Base-by-base conservation (phyloP, 208 protist species). In the Trypanosoma cruzi region DNA sequence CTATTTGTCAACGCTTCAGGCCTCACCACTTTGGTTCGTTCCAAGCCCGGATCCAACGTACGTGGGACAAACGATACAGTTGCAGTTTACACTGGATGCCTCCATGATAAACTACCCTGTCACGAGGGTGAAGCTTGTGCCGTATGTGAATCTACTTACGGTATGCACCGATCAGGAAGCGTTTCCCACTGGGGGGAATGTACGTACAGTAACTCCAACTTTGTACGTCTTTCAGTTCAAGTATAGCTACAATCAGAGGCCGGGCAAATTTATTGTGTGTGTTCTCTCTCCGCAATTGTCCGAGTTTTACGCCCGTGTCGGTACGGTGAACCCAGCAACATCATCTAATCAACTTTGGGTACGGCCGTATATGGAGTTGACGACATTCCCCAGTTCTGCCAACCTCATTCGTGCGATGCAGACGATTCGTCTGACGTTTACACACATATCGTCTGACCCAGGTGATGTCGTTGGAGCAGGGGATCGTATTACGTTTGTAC, bases 61-160 rank as follows among this genome's bases (percentile, higher is more conserved):
- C 72, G 92, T 93, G 20, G 92, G 92, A 1, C 84, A 97, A 78
- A 86, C 73, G 24, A 80, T 97, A 60, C 84, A 77, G 10, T 67
- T 97, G 24, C 1, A 18, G 10, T 49, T 80, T 54, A 68, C 40
- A 18, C 62, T 80, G 24, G 75, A 80, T 32, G 56, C 59, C 7
- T 52, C 64, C 28, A 81, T 89, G 75, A 71, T 64, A 13, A 37
- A 62, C 32, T 86, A 89, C 74, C 83, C 91, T 32, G 76, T 88
- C 16, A 89, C 78, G 0, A 69, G 68, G 1, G 71, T 96, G 22
- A 92, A 92, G 76, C 79, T 96, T 49, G 88, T 96, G 13, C 59
- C 34, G 16, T 86, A 90, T 58, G 75, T 77, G 28, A 67, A 85
- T 57, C 61, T 46, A 37, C 77, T 92, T 24, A 90, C 88, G 14